phyloP scores from a whole-genome alignment of 2,329 filamentous ascomycete genomes.

The Calcarisporium arbuscula region DNA sequence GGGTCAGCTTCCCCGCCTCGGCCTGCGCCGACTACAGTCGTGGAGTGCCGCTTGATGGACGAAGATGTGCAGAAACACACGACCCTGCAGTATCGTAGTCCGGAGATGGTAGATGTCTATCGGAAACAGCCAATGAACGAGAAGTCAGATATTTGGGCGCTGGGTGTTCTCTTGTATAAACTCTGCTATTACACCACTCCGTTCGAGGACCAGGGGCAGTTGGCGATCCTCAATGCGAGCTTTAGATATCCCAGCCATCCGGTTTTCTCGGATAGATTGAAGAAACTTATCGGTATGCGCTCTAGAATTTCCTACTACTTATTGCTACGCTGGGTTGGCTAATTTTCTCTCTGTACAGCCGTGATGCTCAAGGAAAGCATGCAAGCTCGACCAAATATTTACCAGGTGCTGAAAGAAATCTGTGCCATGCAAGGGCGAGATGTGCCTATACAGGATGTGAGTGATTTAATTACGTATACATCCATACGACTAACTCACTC shows the following conservation, averaged over 20 bases:
- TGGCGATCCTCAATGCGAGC: slow-evolving; percentile 92
- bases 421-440: slow-evolving; percentile 85
- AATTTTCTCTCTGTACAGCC: slow-evolving; percentile 38
- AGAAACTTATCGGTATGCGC: slow-evolving; percentile 72
- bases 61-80: slow-evolving; percentile 97
- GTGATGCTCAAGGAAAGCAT: slow-evolving; percentile 88
- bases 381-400: slow-evolving; percentile 77
- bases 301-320: too few species aligned
- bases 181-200: slow-evolving; percentile 98
- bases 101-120: slow-evolving; percentile 98
- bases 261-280: slow-evolving; percentile 80
- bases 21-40: slow-evolving; percentile 76
- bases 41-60: slow-evolving; percentile 86
- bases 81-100: slow-evolving; percentile 93
- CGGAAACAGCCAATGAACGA: slow-evolving; percentile 94
- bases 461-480: slow-evolving; percentile 22
- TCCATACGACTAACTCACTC: slow-evolving; percentile 8
- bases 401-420: slow-evolving; percentile 80
- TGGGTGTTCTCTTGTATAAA: slow-evolving; percentile 94
- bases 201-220: slow-evolving; percentile 95
- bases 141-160: slow-evolving; percentile 97
- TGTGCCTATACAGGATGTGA: slow-evolving; percentile 81
- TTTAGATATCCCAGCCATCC: slow-evolving; percentile 89
- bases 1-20: slow-evolving; percentile 81
- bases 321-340: background rate